These are phyloP conservation scores for Gremmenia infestans DNA, from an alignment of 2,329 filamentous ascomycete species.

Conservation along the genomic window DNA sequence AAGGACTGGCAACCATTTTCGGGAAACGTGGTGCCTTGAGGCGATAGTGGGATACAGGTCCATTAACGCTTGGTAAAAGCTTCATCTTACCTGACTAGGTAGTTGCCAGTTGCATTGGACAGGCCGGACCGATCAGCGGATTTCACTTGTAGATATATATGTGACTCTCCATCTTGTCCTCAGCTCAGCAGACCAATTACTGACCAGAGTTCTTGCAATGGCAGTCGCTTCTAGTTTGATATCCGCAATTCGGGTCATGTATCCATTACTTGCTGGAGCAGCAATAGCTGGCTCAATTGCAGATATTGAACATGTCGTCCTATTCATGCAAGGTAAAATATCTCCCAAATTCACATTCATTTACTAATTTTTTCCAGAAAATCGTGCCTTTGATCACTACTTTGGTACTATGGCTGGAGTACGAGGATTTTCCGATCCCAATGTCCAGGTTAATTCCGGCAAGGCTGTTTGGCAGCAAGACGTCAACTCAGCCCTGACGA, in stretches of 20 bases:
- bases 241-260: conserved; percentile 15
- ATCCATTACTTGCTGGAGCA: conserved; percentile 12
- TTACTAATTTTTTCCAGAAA: conserved; percentile 10
- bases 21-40: too few relatives aligned
- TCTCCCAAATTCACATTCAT: conserved; percentile 24
- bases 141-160: not conserved
- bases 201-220: conserved; percentile 7
- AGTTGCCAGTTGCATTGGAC: not conserved
- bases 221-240: conserved; percentile 9
- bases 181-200: not conserved
- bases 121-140: too few relatives aligned
- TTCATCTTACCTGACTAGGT: not conserved
- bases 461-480: conserved; percentile 20
- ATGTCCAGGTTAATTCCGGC: conserved; percentile 42
- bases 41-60: too few relatives aligned
- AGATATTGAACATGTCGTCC: conserved; percentile 52
- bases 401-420: conserved; percentile 52
- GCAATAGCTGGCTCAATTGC: conserved; percentile 35
- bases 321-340: conserved; percentile 49
- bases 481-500: conserved; percentile 28
- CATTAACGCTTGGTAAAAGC: too few relatives aligned
- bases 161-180: not conserved
- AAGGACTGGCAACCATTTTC: too few relatives aligned
- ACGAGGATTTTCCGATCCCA: conserved; percentile 51
- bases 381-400: conserved; percentile 33